Evolutionary conservation across 768 basidiomycete species (phyloP).

Genomic region (Nevesoporus exiguus): DNA sequence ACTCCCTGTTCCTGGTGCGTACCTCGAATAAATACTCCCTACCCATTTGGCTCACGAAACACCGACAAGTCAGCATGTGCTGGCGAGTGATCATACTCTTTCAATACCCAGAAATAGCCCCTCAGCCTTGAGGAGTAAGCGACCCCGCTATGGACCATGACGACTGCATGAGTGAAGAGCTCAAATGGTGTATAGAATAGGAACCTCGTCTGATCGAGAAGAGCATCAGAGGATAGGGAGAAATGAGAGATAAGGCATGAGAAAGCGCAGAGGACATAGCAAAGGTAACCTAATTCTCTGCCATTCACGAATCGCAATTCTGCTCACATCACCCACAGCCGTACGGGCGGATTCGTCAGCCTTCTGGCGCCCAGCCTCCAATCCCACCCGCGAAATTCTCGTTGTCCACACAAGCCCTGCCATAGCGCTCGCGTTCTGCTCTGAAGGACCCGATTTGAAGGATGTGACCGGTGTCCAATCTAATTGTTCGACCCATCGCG

Average conservation of each 20-base stretch:
- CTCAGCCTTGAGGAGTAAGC: background rate
- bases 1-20: background rate
- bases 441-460: slow-evolving; percentile 65
- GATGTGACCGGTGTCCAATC: slow-evolving; percentile 26
- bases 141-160: background rate
- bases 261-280: too few relatives aligned
- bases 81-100: background rate
- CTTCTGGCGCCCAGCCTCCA: slow-evolving; percentile 33
- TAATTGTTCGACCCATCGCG: slow-evolving; percentile 54
- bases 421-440: slow-evolving; percentile 60
- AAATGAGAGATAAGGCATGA: too few relatives aligned
- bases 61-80: background rate
- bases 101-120: background rate
- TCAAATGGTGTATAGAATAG: background rate
- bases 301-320: background rate
- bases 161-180: background rate
- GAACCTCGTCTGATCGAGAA: accelerated
- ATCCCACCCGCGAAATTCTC: slow-evolving; percentile 60
- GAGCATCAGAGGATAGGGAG: too few relatives aligned
- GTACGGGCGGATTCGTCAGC: background rate
- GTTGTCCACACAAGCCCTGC: slow-evolving; percentile 60
- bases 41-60: background rate
- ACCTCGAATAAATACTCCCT: background rate
- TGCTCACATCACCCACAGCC: background rate
- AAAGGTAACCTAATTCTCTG: background rate